Conservation (phyloP, 768 basidiomycete genomes). For the Xanthoconium purpureum region DNA sequence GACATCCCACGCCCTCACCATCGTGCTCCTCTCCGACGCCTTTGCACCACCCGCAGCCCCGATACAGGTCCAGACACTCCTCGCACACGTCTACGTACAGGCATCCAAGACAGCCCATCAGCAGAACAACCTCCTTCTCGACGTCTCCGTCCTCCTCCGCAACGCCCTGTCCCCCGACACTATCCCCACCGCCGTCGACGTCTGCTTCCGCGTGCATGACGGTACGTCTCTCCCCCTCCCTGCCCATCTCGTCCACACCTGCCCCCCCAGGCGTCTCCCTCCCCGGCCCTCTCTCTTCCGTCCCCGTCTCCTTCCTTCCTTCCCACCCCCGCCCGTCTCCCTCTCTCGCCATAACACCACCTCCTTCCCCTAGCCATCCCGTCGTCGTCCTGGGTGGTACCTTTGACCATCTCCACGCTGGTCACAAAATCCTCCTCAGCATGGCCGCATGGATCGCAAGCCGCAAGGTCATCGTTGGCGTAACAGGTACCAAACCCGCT, state of each 20-base stretch:
- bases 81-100: conserved; percentile 83
- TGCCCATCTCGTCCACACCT: conserved; percentile 1
- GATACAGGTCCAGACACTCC: conserved; percentile 63
- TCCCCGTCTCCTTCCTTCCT: conserved; percentile 30
- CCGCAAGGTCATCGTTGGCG: conserved; percentile 82
- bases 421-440: conserved; percentile 94
- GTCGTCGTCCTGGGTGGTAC: conserved; percentile 92
- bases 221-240: conserved; percentile 33
- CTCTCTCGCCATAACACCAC: background rate
- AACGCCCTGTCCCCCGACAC: conserved; percentile 47
- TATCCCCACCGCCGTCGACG: conserved; percentile 37
- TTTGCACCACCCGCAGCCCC: conserved; percentile 40
- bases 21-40: conserved; percentile 62
- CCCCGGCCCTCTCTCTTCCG: conserved; percentile 38
- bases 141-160: conserved; percentile 73
- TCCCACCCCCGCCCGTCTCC: conserved; percentile 8
- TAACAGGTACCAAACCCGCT: conserved; percentile 58
- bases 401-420: conserved; percentile 96
- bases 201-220: conserved; percentile 44
- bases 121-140: conserved; percentile 65
- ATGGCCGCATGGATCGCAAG: conserved; percentile 84
- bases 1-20: conserved; percentile 50
- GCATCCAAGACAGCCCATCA: conserved; percentile 74
- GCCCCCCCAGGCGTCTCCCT: conserved; percentile 33
- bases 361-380: conserved; percentile 36